Conservation (phyloP, 495 filamentous ascomycete genomes). For the Neurospora discreta region DNA sequence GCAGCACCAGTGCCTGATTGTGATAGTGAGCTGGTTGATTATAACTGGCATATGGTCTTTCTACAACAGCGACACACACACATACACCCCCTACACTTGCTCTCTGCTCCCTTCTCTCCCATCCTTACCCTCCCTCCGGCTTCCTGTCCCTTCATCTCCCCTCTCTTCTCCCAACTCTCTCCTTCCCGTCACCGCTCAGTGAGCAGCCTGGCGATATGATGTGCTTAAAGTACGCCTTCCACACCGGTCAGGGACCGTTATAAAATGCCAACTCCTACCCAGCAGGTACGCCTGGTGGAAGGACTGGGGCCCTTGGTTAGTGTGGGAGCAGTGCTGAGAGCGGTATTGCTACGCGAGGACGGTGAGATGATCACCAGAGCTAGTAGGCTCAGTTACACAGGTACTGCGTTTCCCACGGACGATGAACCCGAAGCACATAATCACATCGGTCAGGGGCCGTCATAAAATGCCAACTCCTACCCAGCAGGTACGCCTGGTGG, state of each 20-base stretch:
- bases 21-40: no score
- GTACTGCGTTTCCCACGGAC: not conserved
- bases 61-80: not conserved
- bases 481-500: slow-evolving; percentile 1
- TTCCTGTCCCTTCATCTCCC: not conserved
- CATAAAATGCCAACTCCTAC: slow-evolving; percentile 2
- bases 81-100: not conserved
- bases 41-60: not conserved
- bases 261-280: not conserved
- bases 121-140: not conserved
- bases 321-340: not conserved
- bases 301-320: slow-evolving; percentile 5
- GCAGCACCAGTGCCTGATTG: not conserved
- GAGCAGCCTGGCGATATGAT: not conserved
- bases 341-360: not conserved
- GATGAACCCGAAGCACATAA: not conserved
- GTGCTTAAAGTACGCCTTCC: not conserved
- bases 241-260: not conserved
- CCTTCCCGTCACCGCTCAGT: not conserved
- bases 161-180: not conserved
- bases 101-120: not conserved
- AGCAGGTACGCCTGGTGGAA: not conserved
- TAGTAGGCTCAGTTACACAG: not conserved
- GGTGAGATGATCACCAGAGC: slow-evolving; percentile 1
- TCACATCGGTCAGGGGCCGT: not conserved